Conservation (phyloP, 208 protist genomes). For the Trypanosoma cruzi region DNA sequence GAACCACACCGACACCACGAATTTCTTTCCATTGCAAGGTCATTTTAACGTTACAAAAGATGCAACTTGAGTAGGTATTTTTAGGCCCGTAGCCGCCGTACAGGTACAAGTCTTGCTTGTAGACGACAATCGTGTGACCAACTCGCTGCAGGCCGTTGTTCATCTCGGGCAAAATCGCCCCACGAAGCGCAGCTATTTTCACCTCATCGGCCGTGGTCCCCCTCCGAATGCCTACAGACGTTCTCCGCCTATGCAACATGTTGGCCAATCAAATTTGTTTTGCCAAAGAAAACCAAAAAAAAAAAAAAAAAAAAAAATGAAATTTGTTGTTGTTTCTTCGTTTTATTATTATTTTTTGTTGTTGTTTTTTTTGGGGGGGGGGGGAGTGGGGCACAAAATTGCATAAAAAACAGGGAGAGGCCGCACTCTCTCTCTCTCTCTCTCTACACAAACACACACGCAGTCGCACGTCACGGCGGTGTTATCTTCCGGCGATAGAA, state of each 20-base stretch:
- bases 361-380: too few species aligned
- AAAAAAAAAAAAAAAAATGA: too few species aligned
- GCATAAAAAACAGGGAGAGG: too few species aligned
- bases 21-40: slow-evolving; percentile 85
- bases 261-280: neutral
- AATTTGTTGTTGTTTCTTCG: too few species aligned
- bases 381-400: too few species aligned
- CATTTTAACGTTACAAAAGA: slow-evolving; percentile 77
- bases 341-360: too few species aligned
- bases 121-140: slow-evolving; percentile 79
- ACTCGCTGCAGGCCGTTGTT: slow-evolving; percentile 69
- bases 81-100: slow-evolving; percentile 79
- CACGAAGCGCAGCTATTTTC: slow-evolving; percentile 39
- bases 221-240: too few species aligned
- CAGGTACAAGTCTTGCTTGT: slow-evolving; percentile 72
- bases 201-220: neutral
- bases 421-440: too few species aligned
- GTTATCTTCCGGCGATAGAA: too few species aligned
- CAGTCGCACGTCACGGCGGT: too few species aligned
- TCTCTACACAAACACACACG: too few species aligned
- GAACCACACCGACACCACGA: slow-evolving; percentile 70
- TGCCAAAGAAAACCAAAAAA: too few species aligned
- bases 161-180: slow-evolving; percentile 66
- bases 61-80: slow-evolving; percentile 58
- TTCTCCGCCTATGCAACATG: neutral